A percentile compares a stretch with the other conserved stretches of the same genome.
phyloP scores from a whole-genome alignment of 2,329 filamentous ascomycete species.

The Orbilia oligospora region DNA sequence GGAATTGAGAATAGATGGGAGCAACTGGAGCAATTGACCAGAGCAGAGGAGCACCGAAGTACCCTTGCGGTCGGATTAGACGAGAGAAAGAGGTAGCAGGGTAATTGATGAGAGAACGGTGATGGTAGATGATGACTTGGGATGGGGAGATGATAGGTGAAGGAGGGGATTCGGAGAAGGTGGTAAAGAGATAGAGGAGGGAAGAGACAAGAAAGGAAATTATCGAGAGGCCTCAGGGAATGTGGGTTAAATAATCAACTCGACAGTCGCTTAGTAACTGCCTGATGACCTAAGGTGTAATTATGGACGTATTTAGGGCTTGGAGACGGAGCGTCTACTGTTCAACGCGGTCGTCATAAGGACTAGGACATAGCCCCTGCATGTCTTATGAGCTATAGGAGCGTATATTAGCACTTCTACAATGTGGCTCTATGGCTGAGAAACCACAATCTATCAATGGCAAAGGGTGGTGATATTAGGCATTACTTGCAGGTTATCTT shows the following conservation, averaged over 20 bases:
- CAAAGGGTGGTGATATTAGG: too few species aligned
- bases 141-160: constrained; percentile 2
- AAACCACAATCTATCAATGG: not conserved
- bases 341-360: constrained; percentile 6
- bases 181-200: constrained; percentile 18
- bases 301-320: constrained; percentile 1
- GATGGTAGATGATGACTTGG: not conserved
- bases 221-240: not conserved
- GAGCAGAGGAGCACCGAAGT: constrained; percentile 14
- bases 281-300: not conserved
- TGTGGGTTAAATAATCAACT: not conserved
- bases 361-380: not conserved
- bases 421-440: too few species aligned
- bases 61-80: constrained; percentile 12
- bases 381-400: not conserved
- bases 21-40: not conserved
- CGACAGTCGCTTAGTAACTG: not conserved
- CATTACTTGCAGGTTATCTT: not conserved
- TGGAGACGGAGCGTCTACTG: constrained; percentile 17
- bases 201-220: not conserved
- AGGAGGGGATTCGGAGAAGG: constrained; percentile 6
- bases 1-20: constrained; percentile 1
- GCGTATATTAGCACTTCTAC: too few species aligned
- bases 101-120: constrained; percentile 24
- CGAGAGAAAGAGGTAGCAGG: constrained; percentile 15